phyloP scores from a whole-genome alignment of 2,329 filamentous ascomycete genomes.

The Metarhizium anisopliae region DNA sequence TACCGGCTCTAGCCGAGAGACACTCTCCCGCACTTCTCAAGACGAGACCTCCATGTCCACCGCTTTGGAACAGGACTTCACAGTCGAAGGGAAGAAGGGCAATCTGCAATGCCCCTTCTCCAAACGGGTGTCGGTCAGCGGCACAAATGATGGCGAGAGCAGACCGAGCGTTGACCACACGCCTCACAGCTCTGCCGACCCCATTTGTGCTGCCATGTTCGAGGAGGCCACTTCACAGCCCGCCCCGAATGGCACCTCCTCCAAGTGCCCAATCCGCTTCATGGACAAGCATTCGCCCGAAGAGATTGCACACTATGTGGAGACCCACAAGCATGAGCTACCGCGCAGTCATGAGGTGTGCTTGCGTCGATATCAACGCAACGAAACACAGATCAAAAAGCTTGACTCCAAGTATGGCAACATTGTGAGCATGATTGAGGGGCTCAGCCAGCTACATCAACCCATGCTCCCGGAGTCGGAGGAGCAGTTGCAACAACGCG shows the following conservation, averaged over 20 bases:
- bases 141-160: constrained; percentile 13
- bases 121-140: constrained; percentile 28
- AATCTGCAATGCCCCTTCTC: constrained; percentile 75
- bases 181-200: constrained; percentile 44
- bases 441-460: constrained; percentile 78
- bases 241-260: constrained; percentile 36
- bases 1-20: constrained; percentile 39
- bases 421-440: constrained; percentile 89
- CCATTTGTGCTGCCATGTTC: constrained; percentile 56
- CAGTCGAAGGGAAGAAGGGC: constrained; percentile 72
- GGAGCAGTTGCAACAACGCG: constrained; percentile 31
- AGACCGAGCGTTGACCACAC: constrained; percentile 25
- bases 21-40: constrained; percentile 33
- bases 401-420: constrained; percentile 92
- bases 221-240: constrained; percentile 49
- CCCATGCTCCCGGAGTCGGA: constrained; percentile 63
- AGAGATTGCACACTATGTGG: constrained; percentile 87
- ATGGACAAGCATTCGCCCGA: constrained; percentile 87
- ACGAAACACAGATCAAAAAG: constrained; percentile 75
- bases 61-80: constrained; percentile 81
- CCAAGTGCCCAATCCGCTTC: constrained; percentile 86
- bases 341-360: constrained; percentile 91
- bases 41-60: constrained; percentile 51
- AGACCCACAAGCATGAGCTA: constrained; percentile 90
- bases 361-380: constrained; percentile 79